A percentile compares a stretch with the other conserved stretches of the same genome.
phyloP scores from a whole-genome alignment of 371 early-diverging fungal genomes.

The Lichtheimia ramosa region DNA sequence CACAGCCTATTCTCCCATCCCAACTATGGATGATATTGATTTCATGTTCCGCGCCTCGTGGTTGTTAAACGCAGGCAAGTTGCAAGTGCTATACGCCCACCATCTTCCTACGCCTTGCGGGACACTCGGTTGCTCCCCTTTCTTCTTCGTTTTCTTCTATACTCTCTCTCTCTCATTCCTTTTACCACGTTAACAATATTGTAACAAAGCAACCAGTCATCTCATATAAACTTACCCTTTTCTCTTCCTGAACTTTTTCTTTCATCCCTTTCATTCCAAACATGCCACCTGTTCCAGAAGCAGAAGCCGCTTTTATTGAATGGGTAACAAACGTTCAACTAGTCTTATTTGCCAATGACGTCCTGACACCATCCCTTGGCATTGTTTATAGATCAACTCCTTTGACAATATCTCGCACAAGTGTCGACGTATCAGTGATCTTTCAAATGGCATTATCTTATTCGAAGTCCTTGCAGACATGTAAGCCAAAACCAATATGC shows the following conservation, averaged over 20 bases:
- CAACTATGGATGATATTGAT: neutral
- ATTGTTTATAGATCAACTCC: slow-evolving; percentile 64
- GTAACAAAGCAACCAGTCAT: neutral
- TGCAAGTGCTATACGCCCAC: neutral
- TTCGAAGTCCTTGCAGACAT: slow-evolving; percentile 83
- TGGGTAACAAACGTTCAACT: slow-evolving; percentile 7
- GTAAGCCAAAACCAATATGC: slow-evolving; percentile 49
- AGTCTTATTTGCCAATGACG: neutral
- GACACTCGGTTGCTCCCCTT: neutral
- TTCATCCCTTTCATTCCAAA: neutral
- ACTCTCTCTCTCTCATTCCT: neutral
- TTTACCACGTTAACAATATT: neutral
- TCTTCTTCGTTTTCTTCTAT: neutral
- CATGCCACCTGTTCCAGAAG: slow-evolving; percentile 7
- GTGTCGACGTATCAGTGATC: slow-evolving; percentile 64
- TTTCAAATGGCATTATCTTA: slow-evolving; percentile 78
- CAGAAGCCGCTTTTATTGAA: slow-evolving; percentile 16
- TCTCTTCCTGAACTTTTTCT: neutral
- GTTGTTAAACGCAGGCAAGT: neutral
- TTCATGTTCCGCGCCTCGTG: slow-evolving; percentile 2
- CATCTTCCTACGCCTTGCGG: neutral
- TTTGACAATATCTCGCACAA: slow-evolving; percentile 66
- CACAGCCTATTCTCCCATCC: no score
- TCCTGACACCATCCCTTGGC: neutral
- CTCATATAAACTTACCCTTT: neutral